Evolutionary conservation across 208 protist species (phyloP).

Genomic region (Phytomonas serpens): DNA sequence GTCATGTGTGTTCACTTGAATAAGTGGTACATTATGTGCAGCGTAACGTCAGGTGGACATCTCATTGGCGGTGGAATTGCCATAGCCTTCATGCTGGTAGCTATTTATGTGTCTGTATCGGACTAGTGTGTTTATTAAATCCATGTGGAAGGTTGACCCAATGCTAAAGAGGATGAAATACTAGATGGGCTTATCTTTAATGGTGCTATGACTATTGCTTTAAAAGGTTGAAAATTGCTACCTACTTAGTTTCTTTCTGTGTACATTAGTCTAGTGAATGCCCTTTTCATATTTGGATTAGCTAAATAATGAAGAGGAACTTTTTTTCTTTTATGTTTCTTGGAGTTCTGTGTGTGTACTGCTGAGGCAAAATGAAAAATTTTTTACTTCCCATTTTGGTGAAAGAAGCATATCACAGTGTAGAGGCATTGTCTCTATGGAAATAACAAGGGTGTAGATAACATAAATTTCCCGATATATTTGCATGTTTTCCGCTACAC

Average conservation of each 20-base stretch:
- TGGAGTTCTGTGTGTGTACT: not conserved
- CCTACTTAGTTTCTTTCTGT: not conserved
- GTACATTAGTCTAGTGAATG: not conserved
- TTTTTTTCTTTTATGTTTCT: not conserved
- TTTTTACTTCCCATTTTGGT: not conserved
- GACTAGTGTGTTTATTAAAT: slow-evolving; percentile 12
- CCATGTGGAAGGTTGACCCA: not conserved
- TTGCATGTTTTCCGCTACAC: slow-evolving; percentile 20
- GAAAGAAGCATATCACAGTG: not conserved
- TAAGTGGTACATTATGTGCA: slow-evolving; percentile 66
- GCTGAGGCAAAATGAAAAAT: not conserved
- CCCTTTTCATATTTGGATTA: not conserved
- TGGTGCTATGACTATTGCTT: not conserved
- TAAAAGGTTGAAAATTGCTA: not conserved
- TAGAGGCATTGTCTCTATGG: not conserved
- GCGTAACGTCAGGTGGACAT: slow-evolving; percentile 31
- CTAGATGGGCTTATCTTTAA: not conserved
- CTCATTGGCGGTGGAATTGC: slow-evolving; percentile 66
- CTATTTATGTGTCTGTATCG: slow-evolving; percentile 53
- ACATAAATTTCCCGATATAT: not conserved
- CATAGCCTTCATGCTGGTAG: slow-evolving; percentile 34
- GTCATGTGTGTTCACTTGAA: slow-evolving; percentile 50
- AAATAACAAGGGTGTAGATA: not conserved
- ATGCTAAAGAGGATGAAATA: not conserved
- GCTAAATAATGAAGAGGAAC: not conserved